Evolutionary conservation across 768 basidiomycete genomes (phyloP).

Genomic region (Leucocoprinus birnbaumii): DNA sequence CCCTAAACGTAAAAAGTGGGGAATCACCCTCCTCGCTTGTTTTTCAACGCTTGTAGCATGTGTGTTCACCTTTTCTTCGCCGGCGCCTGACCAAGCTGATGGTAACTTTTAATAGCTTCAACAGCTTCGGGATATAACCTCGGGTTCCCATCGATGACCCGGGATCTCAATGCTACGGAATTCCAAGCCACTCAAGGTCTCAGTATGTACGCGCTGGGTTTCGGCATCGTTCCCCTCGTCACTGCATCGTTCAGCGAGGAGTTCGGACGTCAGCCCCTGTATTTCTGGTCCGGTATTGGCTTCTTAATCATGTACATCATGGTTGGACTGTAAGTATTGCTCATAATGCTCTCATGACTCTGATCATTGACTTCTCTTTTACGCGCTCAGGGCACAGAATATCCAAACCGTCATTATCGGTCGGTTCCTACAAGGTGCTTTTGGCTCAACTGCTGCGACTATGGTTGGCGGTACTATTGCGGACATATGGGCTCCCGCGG

Average conservation of each 20-base stretch:
- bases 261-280: slow-evolving; percentile 62
- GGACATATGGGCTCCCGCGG: slow-evolving; percentile 59
- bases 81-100: not conserved
- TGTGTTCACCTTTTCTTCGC: slow-evolving; percentile 27
- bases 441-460: slow-evolving; percentile 66
- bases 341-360: slow-evolving; percentile 5
- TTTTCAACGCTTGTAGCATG: slow-evolving; percentile 46
- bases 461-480: slow-evolving; percentile 70
- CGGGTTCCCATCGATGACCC: slow-evolving; percentile 57
- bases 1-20: slow-evolving; percentile 33
- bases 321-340: slow-evolving; percentile 32
- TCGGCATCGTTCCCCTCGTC: slow-evolving; percentile 59
- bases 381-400: slow-evolving; percentile 34
- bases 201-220: slow-evolving; percentile 56
- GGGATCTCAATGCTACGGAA: slow-evolving; percentile 40
- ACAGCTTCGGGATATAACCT: slow-evolving; percentile 50
- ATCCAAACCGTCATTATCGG: slow-evolving; percentile 56
- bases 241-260: slow-evolving; percentile 74
- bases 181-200: slow-evolving; percentile 47
- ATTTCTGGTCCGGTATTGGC: slow-evolving; percentile 45
- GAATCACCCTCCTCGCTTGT: slow-evolving; percentile 43
- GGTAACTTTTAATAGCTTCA: slow-evolving; percentile 35
- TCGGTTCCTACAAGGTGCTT: slow-evolving; percentile 58
- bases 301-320: slow-evolving; percentile 51
- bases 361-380: slow-evolving; percentile 15